Base-by-base conservation (phyloP, 305 asterid species). In the Ruellia speciosa region DNA sequence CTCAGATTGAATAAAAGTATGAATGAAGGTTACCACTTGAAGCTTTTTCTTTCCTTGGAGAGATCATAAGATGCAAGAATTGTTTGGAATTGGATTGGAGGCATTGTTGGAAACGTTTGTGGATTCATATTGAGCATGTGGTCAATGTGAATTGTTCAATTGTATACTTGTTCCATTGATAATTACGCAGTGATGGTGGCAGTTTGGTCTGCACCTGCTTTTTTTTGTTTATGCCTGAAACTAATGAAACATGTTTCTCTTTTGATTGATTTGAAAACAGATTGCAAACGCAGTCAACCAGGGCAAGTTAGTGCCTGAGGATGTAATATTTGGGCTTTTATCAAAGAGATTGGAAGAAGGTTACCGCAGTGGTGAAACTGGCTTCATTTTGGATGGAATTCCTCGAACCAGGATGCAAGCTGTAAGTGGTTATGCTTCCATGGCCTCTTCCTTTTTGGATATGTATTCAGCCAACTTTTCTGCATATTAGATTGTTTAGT, bases 331-430 rank as follows among this genome's bases (percentile, higher is more conserved):
- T 63, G 85, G 80, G 40, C 78, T 90, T 63, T 68, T 90, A 58
- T 78, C 96, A 10, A 81, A 81, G 75, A 81, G 94, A 69, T 82
- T 90, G 52, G 92, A 90, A 66, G 97, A 87, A 78, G 92, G 94
- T 34, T 77, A 75, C 54, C 49, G 73, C 72, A 75, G 81, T 50
- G 95, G 97, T 61, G 96, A 90, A 87, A 81, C 71, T 28, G 98
- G 98, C n/a, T 90, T 81, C 80, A 83, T 90, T 57, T 71, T 90
- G 76, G 92, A 87, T 66, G 98, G 98, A 48, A 68, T 90, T 59
- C 98, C 98, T 59, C 78, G 92, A 47, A 75, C 95, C 14, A 75
- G 66, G 56, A 65, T 81, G 59, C 98, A 90, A 79, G 98, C 98
- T 56, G 94, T 90, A 68, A 70, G 95, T 70, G 10, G 51, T 18